Conservation (phyloP, 345 rosid species). For the Combretum micranthum region DNA sequence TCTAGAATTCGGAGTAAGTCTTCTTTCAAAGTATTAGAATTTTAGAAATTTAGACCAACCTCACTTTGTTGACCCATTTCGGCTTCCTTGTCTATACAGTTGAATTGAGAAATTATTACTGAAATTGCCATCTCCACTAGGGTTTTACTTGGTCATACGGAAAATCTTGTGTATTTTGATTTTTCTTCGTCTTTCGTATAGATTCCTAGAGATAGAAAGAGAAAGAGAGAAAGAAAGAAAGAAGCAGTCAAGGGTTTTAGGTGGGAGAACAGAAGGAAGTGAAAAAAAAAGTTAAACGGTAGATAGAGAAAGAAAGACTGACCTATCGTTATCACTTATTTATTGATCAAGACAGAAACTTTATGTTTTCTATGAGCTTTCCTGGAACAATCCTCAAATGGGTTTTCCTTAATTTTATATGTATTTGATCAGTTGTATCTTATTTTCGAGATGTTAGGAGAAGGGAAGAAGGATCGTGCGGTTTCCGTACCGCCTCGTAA, state of each 20-base stretch:
- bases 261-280: no score
- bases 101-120: neutral
- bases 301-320: constrained; percentile 4
- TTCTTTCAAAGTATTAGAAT: constrained; percentile 12
- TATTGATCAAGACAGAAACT: constrained; percentile 17
- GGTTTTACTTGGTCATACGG: constrained; percentile 40
- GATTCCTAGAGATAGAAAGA: neutral
- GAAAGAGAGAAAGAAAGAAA: constrained; percentile 4
- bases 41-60: neutral
- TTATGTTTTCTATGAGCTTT: constrained; percentile 19
- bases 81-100: neutral
- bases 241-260: constrained; percentile 36
- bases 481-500: constrained; percentile 28
- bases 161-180: constrained; percentile 34
- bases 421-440: constrained; percentile 10
- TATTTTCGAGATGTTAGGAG: constrained; percentile 33
- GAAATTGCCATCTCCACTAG: no score
- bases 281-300: constrained; percentile 5
- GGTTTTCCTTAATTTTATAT: constrained; percentile 18
- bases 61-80: neutral
- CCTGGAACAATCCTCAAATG: constrained; percentile 37
- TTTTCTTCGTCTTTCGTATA: constrained; percentile 26
- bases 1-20: constrained; percentile 8
- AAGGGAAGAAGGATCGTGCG: constrained; percentile 27
- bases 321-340: constrained; percentile 15